These are phyloP conservation scores for Rutstroemia sp. DNA, from an alignment of 2,329 filamentous ascomycete genomes.

Conservation along the genomic window DNA sequence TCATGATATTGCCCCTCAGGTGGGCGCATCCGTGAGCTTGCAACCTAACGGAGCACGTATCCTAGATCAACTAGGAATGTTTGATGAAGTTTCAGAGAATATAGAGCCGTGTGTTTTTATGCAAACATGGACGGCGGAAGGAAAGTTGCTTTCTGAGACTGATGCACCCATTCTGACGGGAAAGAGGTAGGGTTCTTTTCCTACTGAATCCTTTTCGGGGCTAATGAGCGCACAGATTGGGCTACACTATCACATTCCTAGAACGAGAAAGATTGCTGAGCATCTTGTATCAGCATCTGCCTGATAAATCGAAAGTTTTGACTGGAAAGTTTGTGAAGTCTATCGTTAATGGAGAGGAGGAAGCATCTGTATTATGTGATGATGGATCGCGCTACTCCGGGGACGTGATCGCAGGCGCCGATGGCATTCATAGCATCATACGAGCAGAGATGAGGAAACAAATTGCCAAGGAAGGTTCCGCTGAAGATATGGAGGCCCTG, in stretches of 20 bases:
- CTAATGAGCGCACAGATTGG: constrained; percentile 13
- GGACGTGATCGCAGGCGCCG: constrained; percentile 23
- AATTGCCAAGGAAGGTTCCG: constrained; percentile 13
- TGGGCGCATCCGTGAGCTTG: constrained; percentile 21
- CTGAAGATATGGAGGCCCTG: neutral
- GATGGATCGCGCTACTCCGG: constrained; percentile 18
- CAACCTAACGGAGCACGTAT: constrained; percentile 37
- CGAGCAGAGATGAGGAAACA: constrained; percentile 29
- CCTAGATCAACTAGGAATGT: constrained; percentile 43
- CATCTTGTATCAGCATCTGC: constrained; percentile 18
- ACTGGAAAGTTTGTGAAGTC: constrained; percentile 15
- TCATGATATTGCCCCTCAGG: constrained; percentile 14
- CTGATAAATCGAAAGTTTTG: constrained; percentile 16
- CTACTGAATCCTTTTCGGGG: neutral
- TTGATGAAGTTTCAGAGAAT: constrained; percentile 12
- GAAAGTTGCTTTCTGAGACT: constrained; percentile 9
- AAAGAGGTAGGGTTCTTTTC: constrained; percentile 10
- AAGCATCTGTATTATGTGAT: constrained; percentile 13
- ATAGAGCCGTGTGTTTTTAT: constrained; percentile 12
- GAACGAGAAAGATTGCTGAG: constrained; percentile 15
- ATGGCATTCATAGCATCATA: constrained; percentile 21
- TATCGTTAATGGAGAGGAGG: constrained; percentile 9
- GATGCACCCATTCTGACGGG: constrained; percentile 14
- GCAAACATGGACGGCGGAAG: constrained; percentile 10
- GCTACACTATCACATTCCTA: constrained; percentile 15